Evolutionary conservation across 345 rosid species (phyloP).

Genomic region (Hevea brasiliensis): DNA sequence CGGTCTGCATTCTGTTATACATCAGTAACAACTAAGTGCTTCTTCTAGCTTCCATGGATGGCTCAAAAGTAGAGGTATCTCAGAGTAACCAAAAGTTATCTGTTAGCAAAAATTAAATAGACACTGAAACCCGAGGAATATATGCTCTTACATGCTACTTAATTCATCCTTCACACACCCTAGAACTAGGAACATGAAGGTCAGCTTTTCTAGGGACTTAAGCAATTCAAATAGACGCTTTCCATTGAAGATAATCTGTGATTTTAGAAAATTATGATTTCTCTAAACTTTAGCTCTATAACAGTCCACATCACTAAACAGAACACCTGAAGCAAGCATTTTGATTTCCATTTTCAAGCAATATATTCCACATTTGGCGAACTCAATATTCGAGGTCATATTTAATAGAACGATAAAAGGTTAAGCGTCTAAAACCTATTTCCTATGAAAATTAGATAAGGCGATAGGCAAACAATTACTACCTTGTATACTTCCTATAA

Average conservation of each 20-base stretch:
- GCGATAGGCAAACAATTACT: neutral
- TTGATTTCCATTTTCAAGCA: no score
- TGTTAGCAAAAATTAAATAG: neutral
- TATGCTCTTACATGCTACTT: neutral
- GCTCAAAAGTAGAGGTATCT: neutral
- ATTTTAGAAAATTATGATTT: neutral
- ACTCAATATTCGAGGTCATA: no score
- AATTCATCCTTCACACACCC: neutral
- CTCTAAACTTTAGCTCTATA: neutral
- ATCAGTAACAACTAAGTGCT: neutral
- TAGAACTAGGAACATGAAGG: neutral
- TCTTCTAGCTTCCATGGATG: neutral
- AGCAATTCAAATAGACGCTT: neutral
- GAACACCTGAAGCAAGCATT: neutral
- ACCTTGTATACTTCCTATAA: neutral
- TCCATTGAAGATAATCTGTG: neutral
- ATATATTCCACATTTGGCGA: no score
- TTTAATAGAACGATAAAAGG: no score
- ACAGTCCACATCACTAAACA: neutral
- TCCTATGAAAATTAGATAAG: no score
- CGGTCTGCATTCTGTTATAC: neutral
- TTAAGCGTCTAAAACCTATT: no score
- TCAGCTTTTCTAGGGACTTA: neutral
- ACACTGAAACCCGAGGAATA: neutral
- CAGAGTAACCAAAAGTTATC: neutral